phyloP scores from a whole-genome alignment of 176 grass and related monocot species.

The Hordeum vulgare region DNA sequence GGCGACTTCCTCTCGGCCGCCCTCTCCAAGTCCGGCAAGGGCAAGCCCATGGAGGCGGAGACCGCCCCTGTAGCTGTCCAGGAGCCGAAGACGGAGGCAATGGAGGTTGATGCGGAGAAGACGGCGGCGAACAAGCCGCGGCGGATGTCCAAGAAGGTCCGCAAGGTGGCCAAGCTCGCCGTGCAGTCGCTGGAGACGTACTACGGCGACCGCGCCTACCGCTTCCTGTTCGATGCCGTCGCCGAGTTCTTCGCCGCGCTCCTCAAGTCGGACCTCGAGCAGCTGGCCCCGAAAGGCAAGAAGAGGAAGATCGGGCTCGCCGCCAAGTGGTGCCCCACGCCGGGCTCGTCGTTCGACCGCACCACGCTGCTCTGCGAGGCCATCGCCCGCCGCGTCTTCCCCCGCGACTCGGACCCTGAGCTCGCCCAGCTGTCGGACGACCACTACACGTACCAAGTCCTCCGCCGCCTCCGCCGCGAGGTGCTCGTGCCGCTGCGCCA shows the following conservation, averaged over 20 bases:
- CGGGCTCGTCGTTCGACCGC: slow-evolving; percentile 26
- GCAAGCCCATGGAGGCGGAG: background rate
- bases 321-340: slow-evolving; percentile 62
- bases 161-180: slow-evolving; percentile 12
- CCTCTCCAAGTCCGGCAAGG: background rate
- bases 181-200: slow-evolving; percentile 36
- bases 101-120: background rate
- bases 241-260: slow-evolving; percentile 34
- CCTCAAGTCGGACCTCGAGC: slow-evolving; percentile 33
- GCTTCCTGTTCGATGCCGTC: slow-evolving; percentile 42
- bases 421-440: slow-evolving; percentile 27
- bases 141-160: background rate
- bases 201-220: slow-evolving; percentile 32
- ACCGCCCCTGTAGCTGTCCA: background rate
- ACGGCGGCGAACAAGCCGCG: background rate
- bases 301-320: slow-evolving; percentile 35
- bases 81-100: background rate
- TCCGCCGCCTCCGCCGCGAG: slow-evolving; percentile 31
- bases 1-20: background rate
- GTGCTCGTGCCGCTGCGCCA: slow-evolving; percentile 31
- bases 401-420: slow-evolving; percentile 15
- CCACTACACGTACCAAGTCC: slow-evolving; percentile 41
- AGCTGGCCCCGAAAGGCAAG: background rate
- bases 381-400: slow-evolving; percentile 40
- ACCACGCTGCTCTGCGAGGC: slow-evolving; percentile 52